Percentiles rank a stretch among this genome's conserved stretches.
phyloP scores from a whole-genome alignment of 2,329 filamentous ascomycete species.

The Fusarium pseudocircinatum region DNA sequence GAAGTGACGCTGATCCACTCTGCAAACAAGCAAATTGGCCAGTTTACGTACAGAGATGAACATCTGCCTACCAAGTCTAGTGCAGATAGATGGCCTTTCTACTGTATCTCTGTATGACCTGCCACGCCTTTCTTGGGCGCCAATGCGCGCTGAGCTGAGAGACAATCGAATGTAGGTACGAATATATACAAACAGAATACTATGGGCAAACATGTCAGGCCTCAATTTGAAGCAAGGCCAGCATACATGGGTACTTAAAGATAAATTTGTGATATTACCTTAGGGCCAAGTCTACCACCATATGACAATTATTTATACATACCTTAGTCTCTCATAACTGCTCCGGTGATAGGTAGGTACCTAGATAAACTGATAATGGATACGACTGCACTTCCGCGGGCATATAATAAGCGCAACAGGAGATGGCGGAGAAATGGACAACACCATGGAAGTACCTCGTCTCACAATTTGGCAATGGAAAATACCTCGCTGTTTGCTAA shows the following conservation, averaged over 20 bases:
- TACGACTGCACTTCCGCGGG: constrained; percentile 8
- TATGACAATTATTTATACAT: not conserved
- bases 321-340: not conserved
- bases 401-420: not conserved
- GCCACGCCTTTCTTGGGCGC: not conserved
- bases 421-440: not conserved
- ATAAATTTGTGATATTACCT: not conserved
- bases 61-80: not conserved
- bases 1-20: not conserved
- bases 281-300: not conserved
- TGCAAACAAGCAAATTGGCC: constrained; percentile 1
- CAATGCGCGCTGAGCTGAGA: not conserved
- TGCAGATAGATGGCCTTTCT: not conserved
- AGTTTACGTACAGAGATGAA: constrained; percentile 16
- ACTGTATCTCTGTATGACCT: not conserved
- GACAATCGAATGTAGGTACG: not conserved
- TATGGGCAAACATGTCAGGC: not conserved
- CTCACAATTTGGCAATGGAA: not conserved
- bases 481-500: not conserved
- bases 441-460: not conserved
- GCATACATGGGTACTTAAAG: not conserved
- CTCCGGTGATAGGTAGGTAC: not conserved
- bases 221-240: not conserved
- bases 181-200: not conserved
- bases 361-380: constrained; percentile 2